Evolutionary conservation across 1,139 yeast genomes (phyloP).

Genomic region (Saccharomyces hybrid): DNA sequence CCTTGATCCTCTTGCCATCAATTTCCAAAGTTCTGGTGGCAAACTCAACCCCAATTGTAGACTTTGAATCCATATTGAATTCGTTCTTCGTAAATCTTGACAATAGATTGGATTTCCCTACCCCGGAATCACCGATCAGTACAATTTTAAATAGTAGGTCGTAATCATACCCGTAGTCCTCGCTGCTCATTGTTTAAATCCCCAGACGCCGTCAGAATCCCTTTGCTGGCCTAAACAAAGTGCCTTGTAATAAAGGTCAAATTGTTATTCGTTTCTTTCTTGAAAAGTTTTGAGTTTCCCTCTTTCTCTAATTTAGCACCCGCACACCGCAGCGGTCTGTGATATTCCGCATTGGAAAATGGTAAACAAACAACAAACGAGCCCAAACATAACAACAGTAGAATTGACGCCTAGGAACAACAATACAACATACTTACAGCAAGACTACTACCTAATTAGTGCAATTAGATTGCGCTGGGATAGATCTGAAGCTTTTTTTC

Average conservation of each 20-base stretch:
- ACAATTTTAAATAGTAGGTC: slow-evolving; percentile 94
- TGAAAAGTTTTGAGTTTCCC: background rate
- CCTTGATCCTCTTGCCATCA: slow-evolving; percentile 91
- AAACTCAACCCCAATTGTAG: slow-evolving; percentile 96
- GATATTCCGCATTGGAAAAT: background rate
- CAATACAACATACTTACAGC: background rate
- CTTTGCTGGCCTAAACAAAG: background rate
- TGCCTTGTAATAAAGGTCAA: background rate
- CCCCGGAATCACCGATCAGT: slow-evolving; percentile 95
- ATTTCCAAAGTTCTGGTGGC: slow-evolving; percentile 94
- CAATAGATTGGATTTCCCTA: slow-evolving; percentile 89
- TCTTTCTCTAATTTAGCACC: background rate
- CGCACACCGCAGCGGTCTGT: background rate
- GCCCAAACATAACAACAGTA: background rate
- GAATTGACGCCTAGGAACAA: background rate
- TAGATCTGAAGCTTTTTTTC: background rate
- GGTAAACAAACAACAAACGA: slow-evolving; percentile 1
- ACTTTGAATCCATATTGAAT: slow-evolving; percentile 86
- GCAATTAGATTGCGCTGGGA: background rate
- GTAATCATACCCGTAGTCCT: slow-evolving; percentile 85
- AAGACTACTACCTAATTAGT: background rate
- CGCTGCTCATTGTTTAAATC: slow-evolving; percentile 35
- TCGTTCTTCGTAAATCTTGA: slow-evolving; percentile 94
- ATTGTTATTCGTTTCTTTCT: background rate
- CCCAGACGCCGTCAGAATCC: background rate